Conservation (phyloP, 2,329 filamentous ascomycete genomes). For the Curvularia verruculosa region DNA sequence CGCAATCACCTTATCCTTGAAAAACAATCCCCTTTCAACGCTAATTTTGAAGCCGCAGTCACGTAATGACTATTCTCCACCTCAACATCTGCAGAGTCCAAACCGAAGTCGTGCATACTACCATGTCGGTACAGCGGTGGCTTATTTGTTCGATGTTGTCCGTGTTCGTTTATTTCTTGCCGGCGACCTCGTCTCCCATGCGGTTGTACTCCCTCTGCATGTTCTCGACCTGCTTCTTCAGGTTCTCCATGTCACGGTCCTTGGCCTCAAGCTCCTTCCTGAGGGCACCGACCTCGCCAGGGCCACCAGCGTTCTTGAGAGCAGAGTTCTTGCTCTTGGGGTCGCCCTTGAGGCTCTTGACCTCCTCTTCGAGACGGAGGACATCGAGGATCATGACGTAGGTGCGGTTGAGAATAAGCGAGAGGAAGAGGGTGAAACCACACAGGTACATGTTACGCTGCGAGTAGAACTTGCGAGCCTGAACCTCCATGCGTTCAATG, state of each 20-base stretch:
- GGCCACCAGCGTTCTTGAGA: slow-evolving; percentile 72
- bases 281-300: slow-evolving; percentile 74
- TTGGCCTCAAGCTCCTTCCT: slow-evolving; percentile 72
- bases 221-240: slow-evolving; percentile 91
- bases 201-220: slow-evolving; percentile 84
- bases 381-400: slow-evolving; percentile 96
- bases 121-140: slow-evolving; percentile 20
- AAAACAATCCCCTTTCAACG: slow-evolving; percentile 1
- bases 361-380: slow-evolving; percentile 88
- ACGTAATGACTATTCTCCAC: slow-evolving; percentile 6
- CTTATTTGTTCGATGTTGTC: slow-evolving; percentile 17
- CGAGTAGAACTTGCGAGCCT: slow-evolving; percentile 99
- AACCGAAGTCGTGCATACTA: slow-evolving; percentile 13
- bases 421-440: slow-evolving; percentile 98
- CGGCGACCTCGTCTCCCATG: slow-evolving; percentile 80
- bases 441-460: slow-evolving; percentile 99
- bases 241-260: slow-evolving; percentile 80
- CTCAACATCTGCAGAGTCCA: slow-evolving; percentile 12
- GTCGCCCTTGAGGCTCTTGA: slow-evolving; percentile 80
- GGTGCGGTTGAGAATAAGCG: slow-evolving; percentile 97
- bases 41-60: slow-evolving; percentile 4
- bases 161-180: slow-evolving; percentile 57
- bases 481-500: slow-evolving; percentile 95
- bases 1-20: slow-evolving; percentile 4
- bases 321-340: slow-evolving; percentile 62